phyloP scores from a whole-genome alignment of 306 rosid genomes.

The Prinsepia uniflora region DNA sequence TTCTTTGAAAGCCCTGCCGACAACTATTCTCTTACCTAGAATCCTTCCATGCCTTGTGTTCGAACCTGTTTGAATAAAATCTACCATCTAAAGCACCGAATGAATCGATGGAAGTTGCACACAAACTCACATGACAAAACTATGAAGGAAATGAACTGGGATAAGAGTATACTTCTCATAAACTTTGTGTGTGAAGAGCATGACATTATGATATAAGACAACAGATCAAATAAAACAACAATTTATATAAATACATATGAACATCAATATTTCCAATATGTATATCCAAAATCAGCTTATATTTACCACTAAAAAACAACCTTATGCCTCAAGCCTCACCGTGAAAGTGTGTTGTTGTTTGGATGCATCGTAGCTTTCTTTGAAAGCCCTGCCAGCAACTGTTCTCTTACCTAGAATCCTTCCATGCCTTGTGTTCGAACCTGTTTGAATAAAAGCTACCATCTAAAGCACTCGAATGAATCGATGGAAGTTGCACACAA shows the following conservation, averaged over 20 bases:
- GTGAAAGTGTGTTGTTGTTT: conserved; percentile 86
- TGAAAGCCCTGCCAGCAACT: conserved; percentile 69
- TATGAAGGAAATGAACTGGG: conserved; percentile 5
- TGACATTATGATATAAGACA: conserved; percentile 20
- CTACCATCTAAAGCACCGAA: conserved; percentile 2
- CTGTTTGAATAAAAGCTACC: conserved; percentile 31
- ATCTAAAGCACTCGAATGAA: conserved; percentile 8
- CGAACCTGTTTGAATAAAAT: conserved; percentile 45
- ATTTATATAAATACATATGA: background rate
- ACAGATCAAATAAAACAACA: background rate
- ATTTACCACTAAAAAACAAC: background rate
- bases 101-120: background rate
- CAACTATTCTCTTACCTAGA: conserved; percentile 60
- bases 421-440: conserved; percentile 59
- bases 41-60: conserved; percentile 51
- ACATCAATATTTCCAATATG: background rate
- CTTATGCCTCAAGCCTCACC: conserved; percentile 29
- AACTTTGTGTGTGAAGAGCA: conserved; percentile 70
- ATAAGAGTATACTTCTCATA: conserved; percentile 47
- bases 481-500: conserved; percentile 9
- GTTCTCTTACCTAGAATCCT: conserved; percentile 54
- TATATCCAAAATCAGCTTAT: background rate
- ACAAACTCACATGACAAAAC: conserved; percentile 20
- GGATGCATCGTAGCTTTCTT: conserved; percentile 78
- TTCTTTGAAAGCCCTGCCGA: conserved; percentile 73